phyloP scores from a whole-genome alignment of 805 yeast genomes.

The Ogataea philodendri region DNA sequence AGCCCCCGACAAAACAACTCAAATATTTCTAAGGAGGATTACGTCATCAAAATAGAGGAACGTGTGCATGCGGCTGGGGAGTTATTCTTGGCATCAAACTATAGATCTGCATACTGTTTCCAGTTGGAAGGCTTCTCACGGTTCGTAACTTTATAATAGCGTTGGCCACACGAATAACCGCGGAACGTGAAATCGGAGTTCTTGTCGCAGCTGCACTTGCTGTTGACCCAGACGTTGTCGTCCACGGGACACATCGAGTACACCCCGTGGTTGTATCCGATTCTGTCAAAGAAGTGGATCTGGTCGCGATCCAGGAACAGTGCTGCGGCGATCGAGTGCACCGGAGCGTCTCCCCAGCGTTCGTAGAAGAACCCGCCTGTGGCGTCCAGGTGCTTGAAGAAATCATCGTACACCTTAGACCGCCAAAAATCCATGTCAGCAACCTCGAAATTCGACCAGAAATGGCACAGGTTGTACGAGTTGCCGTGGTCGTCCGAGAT shows the following conservation, averaged over 20 bases:
- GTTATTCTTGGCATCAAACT: conserved; percentile 5
- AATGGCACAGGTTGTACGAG: conserved; percentile 72
- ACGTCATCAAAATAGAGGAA: background rate
- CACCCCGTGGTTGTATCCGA: conserved; percentile 68
- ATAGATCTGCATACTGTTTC: conserved; percentile 23
- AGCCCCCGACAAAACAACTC: too few relatives aligned
- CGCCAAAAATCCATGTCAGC: conserved; percentile 72
- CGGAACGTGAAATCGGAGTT: conserved; percentile 38
- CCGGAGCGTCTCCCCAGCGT: conserved; percentile 94
- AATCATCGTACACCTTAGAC: conserved; percentile 51
- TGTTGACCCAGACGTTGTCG: conserved; percentile 25
- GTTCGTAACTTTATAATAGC: conserved; percentile 30
- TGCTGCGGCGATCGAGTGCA: conserved; percentile 77
- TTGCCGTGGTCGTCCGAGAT: conserved; percentile 62
- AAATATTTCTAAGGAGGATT: too few relatives aligned
- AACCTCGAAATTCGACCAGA: conserved; percentile 78
- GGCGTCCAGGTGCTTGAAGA: conserved; percentile 60
- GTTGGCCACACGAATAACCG: conserved; percentile 37
- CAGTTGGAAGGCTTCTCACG: conserved; percentile 30
- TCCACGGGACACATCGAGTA: conserved; percentile 45
- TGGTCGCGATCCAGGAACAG: conserved; percentile 54
- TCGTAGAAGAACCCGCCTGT: conserved; percentile 82
- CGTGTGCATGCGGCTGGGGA: conserved; percentile 2
- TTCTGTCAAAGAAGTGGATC: conserved; percentile 68
- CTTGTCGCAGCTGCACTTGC: conserved; percentile 40